These are phyloP conservation scores for Phytophthora pinifolia DNA, from an alignment of 352 stramenopile species.

Conservation along the genomic window DNA sequence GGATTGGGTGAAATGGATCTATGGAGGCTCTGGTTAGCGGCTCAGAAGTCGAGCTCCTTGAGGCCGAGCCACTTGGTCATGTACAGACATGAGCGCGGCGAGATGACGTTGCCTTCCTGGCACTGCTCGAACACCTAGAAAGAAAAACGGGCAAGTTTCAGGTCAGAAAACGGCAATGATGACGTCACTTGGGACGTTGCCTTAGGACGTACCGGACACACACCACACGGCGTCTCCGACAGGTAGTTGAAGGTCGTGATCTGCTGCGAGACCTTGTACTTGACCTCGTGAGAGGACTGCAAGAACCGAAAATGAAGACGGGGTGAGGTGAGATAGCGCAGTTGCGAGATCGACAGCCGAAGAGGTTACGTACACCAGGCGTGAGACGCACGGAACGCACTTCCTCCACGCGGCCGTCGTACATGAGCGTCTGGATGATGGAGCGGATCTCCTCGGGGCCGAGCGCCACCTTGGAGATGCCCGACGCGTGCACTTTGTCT, in stretches of 20 bases:
- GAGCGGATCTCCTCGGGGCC: conserved; percentile 89
- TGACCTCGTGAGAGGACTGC: conserved; percentile 71
- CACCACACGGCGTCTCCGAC: conserved; percentile 87
- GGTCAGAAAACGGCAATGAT: conserved; percentile 11
- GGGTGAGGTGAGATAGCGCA: conserved; percentile 4
- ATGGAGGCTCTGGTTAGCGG: conserved; percentile 1
- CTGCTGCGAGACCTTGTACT: conserved; percentile 89
- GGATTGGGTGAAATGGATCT: conserved; percentile 26
- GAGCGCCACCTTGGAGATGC: conserved; percentile 91
- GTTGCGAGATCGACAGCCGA: conserved; percentile 1
- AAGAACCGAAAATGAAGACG: conserved; percentile 5
- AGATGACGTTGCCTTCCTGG: conserved; percentile 91
- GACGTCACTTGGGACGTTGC: not conserved
- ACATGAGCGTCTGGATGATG: conserved; percentile 93
- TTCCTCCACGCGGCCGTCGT: conserved; percentile 91
- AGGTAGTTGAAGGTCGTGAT: conserved; percentile 89
- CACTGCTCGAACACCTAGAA: conserved; percentile 88
- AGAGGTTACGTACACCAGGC: conserved; percentile 52
- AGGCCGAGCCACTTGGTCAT: conserved; percentile 91
- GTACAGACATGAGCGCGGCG: conserved; percentile 89
- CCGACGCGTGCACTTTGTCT: conserved; percentile 89
- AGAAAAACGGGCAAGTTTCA: conserved; percentile 3
- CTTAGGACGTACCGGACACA: conserved; percentile 75
- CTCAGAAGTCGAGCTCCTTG: conserved; percentile 83
- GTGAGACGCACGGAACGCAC: conserved; percentile 79